Evolutionary conservation across 1,284 basidiomycete species (phyloP).

Genomic region (Ganoderma meredithae): DNA sequence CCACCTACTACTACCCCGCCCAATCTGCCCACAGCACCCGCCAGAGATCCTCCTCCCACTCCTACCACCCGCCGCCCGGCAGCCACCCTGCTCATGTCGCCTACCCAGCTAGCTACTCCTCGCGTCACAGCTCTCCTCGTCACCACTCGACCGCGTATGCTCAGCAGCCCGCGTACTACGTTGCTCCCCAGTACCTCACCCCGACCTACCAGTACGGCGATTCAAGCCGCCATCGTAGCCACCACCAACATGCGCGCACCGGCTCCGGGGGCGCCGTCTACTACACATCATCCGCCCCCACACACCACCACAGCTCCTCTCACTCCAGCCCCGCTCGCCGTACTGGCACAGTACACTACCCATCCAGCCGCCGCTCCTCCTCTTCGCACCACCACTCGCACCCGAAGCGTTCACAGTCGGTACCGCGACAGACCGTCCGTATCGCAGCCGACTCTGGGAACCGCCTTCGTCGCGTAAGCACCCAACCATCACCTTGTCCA

Average conservation of each 20-base stretch:
- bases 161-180: constrained; percentile 26
- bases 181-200: constrained; percentile 31
- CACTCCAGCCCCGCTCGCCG: constrained; percentile 16
- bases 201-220: constrained; percentile 28
- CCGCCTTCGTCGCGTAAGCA: constrained; percentile 22
- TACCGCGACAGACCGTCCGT: constrained; percentile 28
- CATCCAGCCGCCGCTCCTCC: constrained; percentile 26
- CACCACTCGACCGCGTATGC: constrained; percentile 25
- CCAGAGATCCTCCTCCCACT: constrained; percentile 34
- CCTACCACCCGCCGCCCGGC: constrained; percentile 18
- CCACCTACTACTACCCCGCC: constrained; percentile 37
- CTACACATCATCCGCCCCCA: constrained; percentile 28
- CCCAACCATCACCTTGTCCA: background rate
- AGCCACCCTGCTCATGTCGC: constrained; percentile 19
- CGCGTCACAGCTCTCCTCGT: constrained; percentile 26
- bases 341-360: constrained; percentile 3
- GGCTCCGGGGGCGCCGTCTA: constrained; percentile 26
- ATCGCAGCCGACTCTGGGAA: constrained; percentile 21
- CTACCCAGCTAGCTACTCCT: constrained; percentile 27
- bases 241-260: constrained; percentile 27
- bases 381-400: constrained; percentile 16
- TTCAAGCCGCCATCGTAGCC: constrained; percentile 26
- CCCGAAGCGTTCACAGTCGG: constrained; percentile 32
- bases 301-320: constrained; percentile 23
- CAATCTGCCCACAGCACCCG: constrained; percentile 29